Evolutionary conservation across 2,329 filamentous ascomycete species (phyloP).

Genomic region (Balansia obtecta): DNA sequence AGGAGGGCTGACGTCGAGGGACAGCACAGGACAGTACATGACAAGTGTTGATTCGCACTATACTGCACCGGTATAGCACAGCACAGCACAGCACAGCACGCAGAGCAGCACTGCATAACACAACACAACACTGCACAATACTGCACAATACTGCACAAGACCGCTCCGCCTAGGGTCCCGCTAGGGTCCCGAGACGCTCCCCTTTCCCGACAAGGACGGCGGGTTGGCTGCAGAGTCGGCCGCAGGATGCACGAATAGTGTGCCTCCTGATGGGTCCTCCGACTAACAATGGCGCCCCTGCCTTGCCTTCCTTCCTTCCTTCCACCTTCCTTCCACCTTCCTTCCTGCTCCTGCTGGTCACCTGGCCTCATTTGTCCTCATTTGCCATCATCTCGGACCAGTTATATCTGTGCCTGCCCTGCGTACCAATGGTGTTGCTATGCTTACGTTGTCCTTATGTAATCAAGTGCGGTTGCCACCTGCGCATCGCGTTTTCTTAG

Average conservation of each 20-base stretch:
- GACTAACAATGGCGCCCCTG: conserved; percentile 1
- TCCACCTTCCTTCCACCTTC: not conserved
- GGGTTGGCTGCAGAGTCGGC: conserved; percentile 24
- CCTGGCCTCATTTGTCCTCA: not conserved
- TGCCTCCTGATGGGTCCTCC: conserved; percentile 11
- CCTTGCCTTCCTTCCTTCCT: not conserved
- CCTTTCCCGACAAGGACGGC: conserved; percentile 19
- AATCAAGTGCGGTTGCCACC: not conserved
- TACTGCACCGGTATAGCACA: not conserved
- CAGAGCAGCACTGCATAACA: too few species aligned
- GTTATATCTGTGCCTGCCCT: not conserved
- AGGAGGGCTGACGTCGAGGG: too few species aligned
- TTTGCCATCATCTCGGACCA: not conserved
- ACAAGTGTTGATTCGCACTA: too few species aligned
- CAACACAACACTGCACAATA: not conserved
- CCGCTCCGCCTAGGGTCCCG: conserved; percentile 15
- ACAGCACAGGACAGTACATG: not conserved
- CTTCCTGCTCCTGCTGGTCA: not conserved
- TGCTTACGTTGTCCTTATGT: too few species aligned
- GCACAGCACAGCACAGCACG: too few species aligned
- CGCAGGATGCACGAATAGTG: conserved; percentile 24
- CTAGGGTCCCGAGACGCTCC: conserved; percentile 20
- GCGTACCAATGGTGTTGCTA: not conserved
- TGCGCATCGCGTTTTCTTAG: not conserved
- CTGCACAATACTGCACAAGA: not conserved